These are phyloP conservation scores for Salmacisia buchloeana DNA, from an alignment of 1,284 basidiomycete species.

Conservation along the genomic window DNA sequence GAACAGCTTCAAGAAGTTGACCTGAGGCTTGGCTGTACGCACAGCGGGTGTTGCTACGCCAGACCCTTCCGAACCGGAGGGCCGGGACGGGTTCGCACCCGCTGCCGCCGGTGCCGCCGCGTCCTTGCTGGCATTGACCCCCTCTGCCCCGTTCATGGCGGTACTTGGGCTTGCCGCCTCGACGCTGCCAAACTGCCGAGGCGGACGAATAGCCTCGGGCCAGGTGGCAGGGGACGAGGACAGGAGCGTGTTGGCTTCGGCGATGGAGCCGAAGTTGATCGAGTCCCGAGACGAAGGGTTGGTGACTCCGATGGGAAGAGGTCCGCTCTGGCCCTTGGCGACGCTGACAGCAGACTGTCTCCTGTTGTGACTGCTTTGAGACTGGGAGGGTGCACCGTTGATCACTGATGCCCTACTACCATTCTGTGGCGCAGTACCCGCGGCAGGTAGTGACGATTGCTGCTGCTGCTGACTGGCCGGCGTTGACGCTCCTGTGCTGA, in stretches of 20 bases:
- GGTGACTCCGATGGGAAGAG: conserved; percentile 14
- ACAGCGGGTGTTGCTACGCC: not conserved
- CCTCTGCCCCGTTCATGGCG: not conserved
- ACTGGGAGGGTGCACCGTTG: conserved; percentile 33
- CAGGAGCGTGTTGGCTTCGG: conserved; percentile 50
- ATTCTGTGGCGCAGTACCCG: conserved; percentile 2
- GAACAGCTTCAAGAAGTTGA: conserved; percentile 50
- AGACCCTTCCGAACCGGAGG: not conserved
- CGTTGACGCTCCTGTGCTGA: not conserved
- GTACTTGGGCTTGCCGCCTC: conserved; percentile 35
- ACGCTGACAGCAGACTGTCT: conserved; percentile 44
- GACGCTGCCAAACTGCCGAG: conserved; percentile 46
- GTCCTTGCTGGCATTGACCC: not conserved
- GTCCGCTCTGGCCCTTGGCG: conserved; percentile 27
- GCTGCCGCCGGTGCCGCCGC: not conserved
- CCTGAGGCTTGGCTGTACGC: conserved; percentile 5
- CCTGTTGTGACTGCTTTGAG: conserved; percentile 18
- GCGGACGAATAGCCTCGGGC: conserved; percentile 48
- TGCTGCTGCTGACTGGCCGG: conserved; percentile 3
- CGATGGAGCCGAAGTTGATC: conserved; percentile 52
- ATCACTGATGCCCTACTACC: not conserved
- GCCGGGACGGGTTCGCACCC: not conserved
- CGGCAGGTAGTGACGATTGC: not conserved
- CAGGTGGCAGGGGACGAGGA: conserved; percentile 52
- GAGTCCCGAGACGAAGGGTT: conserved; percentile 20